Base-by-base conservation (phyloP, 2,329 filamentous ascomycete genomes). In the Neocatenulostroma microsporum region DNA sequence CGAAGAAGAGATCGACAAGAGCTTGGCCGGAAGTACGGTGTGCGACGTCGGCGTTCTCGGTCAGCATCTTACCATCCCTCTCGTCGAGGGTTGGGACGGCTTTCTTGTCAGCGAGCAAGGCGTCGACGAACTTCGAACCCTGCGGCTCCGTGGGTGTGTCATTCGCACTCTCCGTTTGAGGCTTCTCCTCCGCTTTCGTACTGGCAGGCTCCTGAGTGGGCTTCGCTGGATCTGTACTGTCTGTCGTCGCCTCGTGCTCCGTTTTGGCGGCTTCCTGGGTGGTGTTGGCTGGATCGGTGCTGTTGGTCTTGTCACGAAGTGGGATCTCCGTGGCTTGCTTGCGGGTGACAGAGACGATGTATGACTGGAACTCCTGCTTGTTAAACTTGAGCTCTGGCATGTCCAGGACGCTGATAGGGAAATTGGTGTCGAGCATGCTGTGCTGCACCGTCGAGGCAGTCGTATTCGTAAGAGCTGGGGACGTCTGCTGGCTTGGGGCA, bases 1-100 rank as follows among this genome's bases (percentile, higher is more conserved):
- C 68, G 21, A 60, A 58, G 54, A 78, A 78, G 3, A 78, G 59
- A 46, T 78, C 71, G 4, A 77, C 62, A 0, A 78, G 56, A 0
- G 61, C 37, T 4, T 64, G 57, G 2, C 58, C 56, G 0, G 70
- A 71, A 1, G 69, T 71, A 9, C 60, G 50, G 44, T 66, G 63
- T 5, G 73, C 65, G 2, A 72, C 48, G 40, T 73, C 73, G 3
- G 39, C 47, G 39, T 78, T 76, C 21, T 70, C 64, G 0, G 73
- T 78, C n/a, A 64, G 48, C 55, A 70, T 69, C 53, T 66, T 68
- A 49, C 39, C 47, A 24, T 53, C 51, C 6, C 31, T 38, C n/a
- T 39, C 39, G 32, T 53, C 48, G 21, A 49, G 23, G 6, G 41
- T 36, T 6, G 48, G 48, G 9, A 45, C 36, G n/a, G 42, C 33